Conservation (phyloP, 192 early-diverging fungal genomes). For the Powellomyces hirtus region DNA sequence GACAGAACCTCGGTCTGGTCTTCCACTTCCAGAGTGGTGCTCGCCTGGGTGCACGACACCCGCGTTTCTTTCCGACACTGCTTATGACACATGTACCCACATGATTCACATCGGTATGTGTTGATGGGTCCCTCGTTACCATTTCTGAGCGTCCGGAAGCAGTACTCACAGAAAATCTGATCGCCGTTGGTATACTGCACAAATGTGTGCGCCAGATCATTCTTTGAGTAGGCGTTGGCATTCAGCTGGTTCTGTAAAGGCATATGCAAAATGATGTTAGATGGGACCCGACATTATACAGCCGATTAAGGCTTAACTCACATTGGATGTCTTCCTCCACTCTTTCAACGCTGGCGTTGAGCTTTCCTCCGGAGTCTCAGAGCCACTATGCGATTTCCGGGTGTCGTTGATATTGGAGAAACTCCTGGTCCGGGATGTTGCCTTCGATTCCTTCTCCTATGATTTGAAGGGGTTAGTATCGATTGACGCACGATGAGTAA, state of each 20-base stretch:
- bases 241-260: slow-evolving; percentile 24
- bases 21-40: slow-evolving; percentile 32
- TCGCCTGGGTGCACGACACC: slow-evolving; percentile 39
- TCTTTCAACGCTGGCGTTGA: slow-evolving; percentile 10
- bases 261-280: background rate
- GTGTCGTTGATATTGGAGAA: slow-evolving; percentile 16
- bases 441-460: slow-evolving; percentile 3
- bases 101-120: slow-evolving; percentile 52
- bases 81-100: slow-evolving; percentile 50
- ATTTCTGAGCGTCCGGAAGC: slow-evolving; percentile 23
- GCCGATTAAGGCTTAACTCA: background rate
- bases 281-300: background rate
- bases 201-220: slow-evolving; percentile 39
- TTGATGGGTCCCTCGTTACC: slow-evolving; percentile 16
- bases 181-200: slow-evolving; percentile 33
- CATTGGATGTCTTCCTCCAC: slow-evolving; percentile 16
- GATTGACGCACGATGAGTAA: background rate
- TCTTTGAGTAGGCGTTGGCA: background rate
- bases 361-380: slow-evolving; percentile 7
- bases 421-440: slow-evolving; percentile 17
- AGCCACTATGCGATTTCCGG: slow-evolving; percentile 15
- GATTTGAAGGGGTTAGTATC: background rate
- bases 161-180: slow-evolving; percentile 48
- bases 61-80: slow-evolving; percentile 44
- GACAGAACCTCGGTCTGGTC: slow-evolving; percentile 35